phyloP scores from a whole-genome alignment of 305 asterid species.

The Andrographis paniculata region DNA sequence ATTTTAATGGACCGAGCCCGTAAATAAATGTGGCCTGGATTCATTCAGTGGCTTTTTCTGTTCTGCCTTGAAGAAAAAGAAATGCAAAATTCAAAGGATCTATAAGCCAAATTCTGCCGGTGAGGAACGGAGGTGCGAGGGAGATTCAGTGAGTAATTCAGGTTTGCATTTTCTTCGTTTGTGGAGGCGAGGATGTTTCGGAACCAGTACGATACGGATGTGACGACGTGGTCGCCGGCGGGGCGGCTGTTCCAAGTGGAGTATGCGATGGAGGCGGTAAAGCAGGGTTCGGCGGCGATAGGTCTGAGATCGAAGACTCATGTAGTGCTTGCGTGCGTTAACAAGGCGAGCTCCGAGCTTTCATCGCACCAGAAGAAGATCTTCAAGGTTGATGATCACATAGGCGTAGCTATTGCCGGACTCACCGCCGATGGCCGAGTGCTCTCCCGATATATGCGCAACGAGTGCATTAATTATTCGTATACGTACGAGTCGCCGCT shows the following conservation, averaged over 20 bases:
- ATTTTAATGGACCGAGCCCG: too few relatives aligned
- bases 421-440: constrained; percentile 98
- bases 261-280: constrained; percentile 98
- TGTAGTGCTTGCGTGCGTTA: constrained; percentile 79
- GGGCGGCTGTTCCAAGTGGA: constrained; percentile 94
- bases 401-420: constrained; percentile 97
- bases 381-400: constrained; percentile 97
- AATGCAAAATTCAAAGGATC: background rate
- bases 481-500: constrained; percentile 83
- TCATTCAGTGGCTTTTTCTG: background rate
- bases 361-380: constrained; percentile 99
- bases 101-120: too few relatives aligned
- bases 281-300: constrained; percentile 98
- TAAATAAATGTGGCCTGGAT: background rate
- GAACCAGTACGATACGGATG: constrained; percentile 96
- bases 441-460: constrained; percentile 89
- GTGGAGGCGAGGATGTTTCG: constrained; percentile 45
- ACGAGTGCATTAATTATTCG: constrained; percentile 80
- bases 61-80: constrained; percentile 55
- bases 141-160: too few relatives aligned
- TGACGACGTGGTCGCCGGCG: constrained; percentile 98
- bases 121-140: too few relatives aligned
- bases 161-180: too few relatives aligned
- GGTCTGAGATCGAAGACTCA: constrained; percentile 94
- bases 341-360: constrained; percentile 87